Evolutionary conservation across 371 early-diverging fungal genomes (phyloP).

Genomic region (Mucor indicus): DNA sequence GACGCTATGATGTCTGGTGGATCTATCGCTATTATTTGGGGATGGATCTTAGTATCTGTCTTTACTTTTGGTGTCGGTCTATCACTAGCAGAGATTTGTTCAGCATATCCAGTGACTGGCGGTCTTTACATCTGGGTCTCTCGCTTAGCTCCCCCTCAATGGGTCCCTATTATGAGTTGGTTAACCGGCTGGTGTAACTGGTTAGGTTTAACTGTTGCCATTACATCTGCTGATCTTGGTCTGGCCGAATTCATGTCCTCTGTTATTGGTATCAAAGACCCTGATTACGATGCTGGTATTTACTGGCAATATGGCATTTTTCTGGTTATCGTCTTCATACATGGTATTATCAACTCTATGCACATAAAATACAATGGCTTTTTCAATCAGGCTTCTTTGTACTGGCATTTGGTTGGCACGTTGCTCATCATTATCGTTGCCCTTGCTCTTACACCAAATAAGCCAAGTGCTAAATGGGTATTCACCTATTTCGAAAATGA

Average conservation of each 20-base stretch:
- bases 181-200: constrained; percentile 60
- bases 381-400: constrained; percentile 54
- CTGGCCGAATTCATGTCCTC: constrained; percentile 49
- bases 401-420: constrained; percentile 59
- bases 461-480: constrained; percentile 41
- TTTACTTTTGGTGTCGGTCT: constrained; percentile 65
- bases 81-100: constrained; percentile 74
- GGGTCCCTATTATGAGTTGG: constrained; percentile 57
- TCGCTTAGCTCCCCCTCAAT: constrained; percentile 46
- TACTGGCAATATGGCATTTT: constrained; percentile 45
- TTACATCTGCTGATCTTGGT: constrained; percentile 53
- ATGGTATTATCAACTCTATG: constrained; percentile 57
- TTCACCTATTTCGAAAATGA: constrained; percentile 40
- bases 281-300: constrained; percentile 33
- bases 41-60: constrained; percentile 62
- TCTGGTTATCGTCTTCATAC: constrained; percentile 43
- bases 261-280: constrained; percentile 35
- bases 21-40: constrained; percentile 68
- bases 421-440: constrained; percentile 54
- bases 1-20: constrained; percentile 66
- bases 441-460: constrained; percentile 47
- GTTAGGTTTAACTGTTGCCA: constrained; percentile 48
- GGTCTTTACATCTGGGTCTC: constrained; percentile 63
- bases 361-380: constrained; percentile 47
- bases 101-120: constrained; percentile 69